Conservation (phyloP, 768 basidiomycete genomes). For the Podaxis sp. region DNA sequence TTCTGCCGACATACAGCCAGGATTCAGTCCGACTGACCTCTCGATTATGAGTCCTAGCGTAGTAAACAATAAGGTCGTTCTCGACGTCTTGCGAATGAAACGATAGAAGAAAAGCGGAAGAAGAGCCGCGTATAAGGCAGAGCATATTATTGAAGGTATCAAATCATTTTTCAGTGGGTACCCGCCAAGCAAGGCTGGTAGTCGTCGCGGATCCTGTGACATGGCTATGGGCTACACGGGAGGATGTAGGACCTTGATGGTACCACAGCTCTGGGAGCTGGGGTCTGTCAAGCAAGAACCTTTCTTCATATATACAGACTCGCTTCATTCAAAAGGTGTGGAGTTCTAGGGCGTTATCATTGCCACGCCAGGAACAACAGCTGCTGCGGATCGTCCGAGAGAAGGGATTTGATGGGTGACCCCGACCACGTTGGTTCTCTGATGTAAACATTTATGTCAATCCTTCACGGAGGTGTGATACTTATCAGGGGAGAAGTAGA, state of each 20-base stretch:
- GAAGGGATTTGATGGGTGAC: background rate
- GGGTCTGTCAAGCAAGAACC: background rate
- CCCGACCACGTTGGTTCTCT: background rate
- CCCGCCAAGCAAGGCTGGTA: constrained; percentile 18
- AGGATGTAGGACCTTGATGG: background rate
- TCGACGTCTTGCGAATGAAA: constrained; percentile 7
- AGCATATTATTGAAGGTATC: constrained; percentile 19
- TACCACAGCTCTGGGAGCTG: background rate
- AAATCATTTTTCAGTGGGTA: constrained; percentile 16
- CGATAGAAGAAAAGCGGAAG: constrained; percentile 15
- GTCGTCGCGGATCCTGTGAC: background rate
- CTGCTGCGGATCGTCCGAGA: background rate
- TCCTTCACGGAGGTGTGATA: background rate
- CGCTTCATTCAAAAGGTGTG: background rate
- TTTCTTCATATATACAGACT: background rate
- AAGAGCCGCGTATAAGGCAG: constrained; percentile 16
- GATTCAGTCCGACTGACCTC: constrained; percentile 14
- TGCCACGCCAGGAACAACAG: background rate
- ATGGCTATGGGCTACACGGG: background rate
- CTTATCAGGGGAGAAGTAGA: background rate
- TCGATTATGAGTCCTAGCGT: constrained; percentile 16
- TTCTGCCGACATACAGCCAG: background rate
- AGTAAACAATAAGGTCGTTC: constrained; percentile 12
- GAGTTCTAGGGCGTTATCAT: background rate
- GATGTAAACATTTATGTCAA: background rate